phyloP scores from a whole-genome alignment of 2,329 filamentous ascomycete genomes.

The Penicillium sclerotiorum region DNA sequence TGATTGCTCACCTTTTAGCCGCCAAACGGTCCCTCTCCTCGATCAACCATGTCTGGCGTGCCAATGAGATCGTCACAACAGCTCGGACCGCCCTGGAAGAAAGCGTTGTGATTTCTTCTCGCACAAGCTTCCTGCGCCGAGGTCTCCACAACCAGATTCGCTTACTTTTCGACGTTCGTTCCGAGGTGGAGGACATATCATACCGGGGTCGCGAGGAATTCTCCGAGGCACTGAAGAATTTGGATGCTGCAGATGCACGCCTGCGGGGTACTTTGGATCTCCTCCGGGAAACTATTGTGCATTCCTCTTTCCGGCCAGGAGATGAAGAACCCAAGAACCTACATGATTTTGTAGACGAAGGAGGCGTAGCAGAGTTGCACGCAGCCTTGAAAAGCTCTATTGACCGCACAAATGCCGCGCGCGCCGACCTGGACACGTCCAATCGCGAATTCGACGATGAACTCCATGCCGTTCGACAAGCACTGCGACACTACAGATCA shows the following conservation, averaged over 20 bases:
- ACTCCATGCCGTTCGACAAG: slow-evolving; percentile 65
- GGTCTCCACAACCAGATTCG: slow-evolving; percentile 59
- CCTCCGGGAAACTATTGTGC: slow-evolving; percentile 61
- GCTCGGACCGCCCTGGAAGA: slow-evolving; percentile 78
- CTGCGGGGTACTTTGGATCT: slow-evolving; percentile 59
- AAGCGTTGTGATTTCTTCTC: slow-evolving; percentile 70
- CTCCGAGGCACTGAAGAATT: slow-evolving; percentile 53
- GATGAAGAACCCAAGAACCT: slow-evolving; percentile 57
- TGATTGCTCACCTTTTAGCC: slow-evolving; percentile 81
- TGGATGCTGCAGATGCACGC: slow-evolving; percentile 62
- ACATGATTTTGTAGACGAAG: slow-evolving; percentile 68
- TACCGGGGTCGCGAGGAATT: slow-evolving; percentile 48
- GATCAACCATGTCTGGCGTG: slow-evolving; percentile 78
- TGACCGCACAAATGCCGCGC: slow-evolving; percentile 62
- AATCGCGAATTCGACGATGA: slow-evolving; percentile 73
- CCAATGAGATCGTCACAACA: slow-evolving; percentile 79
- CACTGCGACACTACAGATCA: slow-evolving; percentile 49
- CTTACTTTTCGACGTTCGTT: slow-evolving; percentile 46
- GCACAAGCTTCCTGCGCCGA: slow-evolving; percentile 67
- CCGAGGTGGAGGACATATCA: slow-evolving; percentile 48
- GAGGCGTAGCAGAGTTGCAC: slow-evolving; percentile 61
- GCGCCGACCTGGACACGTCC: slow-evolving; percentile 57
- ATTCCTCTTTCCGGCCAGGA: slow-evolving; percentile 56
- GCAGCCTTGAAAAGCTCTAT: slow-evolving; percentile 61
- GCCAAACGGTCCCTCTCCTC: slow-evolving; percentile 86